A percentile compares a stretch with the other conserved stretches of the same genome.
Conservation (phyloP, 164 flowering plant species). For the Sedum album region DNA sequence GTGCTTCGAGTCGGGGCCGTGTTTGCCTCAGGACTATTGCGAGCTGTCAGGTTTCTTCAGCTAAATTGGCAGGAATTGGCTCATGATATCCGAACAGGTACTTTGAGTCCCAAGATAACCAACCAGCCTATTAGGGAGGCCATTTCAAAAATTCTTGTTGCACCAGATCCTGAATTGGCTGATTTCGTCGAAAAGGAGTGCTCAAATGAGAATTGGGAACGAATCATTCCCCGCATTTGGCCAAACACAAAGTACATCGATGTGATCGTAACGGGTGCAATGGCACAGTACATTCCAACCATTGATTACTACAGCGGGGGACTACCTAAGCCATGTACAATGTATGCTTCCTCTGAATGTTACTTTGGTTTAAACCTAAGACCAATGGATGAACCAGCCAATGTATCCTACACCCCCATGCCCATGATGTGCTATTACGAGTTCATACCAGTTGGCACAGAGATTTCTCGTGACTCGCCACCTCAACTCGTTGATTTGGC, state of each 20-base stretch:
- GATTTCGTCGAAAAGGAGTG: constrained; percentile 38
- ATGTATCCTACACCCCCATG: constrained; percentile 70
- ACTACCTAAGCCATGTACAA: constrained; percentile 55
- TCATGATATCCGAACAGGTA: constrained; percentile 44
- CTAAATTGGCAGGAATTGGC: constrained; percentile 44
- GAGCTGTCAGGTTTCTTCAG: constrained; percentile 68
- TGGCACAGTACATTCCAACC: constrained; percentile 80
- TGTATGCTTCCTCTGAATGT: constrained; percentile 85
- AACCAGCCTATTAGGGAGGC: constrained; percentile 31
- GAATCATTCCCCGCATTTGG: constrained; percentile 63
- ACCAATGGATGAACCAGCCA: constrained; percentile 55
- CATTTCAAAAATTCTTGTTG: constrained; percentile 21
- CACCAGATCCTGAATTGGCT: constrained; percentile 46
- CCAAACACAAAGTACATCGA: constrained; percentile 78
- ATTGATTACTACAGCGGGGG: constrained; percentile 59
- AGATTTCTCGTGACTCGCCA: constrained; percentile 12
- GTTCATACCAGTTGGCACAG: constrained; percentile 34
- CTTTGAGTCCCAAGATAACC: constrained; percentile 38
- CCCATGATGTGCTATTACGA: constrained; percentile 80
- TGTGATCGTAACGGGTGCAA: constrained; percentile 76
- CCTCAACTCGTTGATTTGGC: constrained; percentile 46
- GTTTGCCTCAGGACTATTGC: constrained; percentile 73
- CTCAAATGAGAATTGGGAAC: constrained; percentile 43
- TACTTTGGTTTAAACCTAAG: constrained; percentile 62
- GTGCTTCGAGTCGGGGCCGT: constrained; percentile 77